Evolutionary conservation across 1,284 basidiomycete species (phyloP), one percentile per base, ranked within the genome.

Genomic region (Pisolithus thermaeus): DNA sequence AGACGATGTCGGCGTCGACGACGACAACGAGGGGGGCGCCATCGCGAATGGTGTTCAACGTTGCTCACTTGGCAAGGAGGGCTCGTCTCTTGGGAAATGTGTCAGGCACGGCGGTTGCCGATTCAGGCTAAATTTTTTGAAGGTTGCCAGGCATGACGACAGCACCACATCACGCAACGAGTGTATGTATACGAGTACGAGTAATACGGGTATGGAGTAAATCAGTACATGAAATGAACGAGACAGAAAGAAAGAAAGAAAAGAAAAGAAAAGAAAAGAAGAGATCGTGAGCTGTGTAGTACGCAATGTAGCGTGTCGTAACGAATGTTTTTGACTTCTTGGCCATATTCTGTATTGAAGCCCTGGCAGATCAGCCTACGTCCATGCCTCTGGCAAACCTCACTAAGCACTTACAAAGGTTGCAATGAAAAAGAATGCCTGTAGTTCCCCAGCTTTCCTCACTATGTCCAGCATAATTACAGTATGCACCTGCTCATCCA

Each of bases 11-110:
- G 37, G 37, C 37, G 20, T n/a, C 41, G 43, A 35, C 43, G 80
- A 78, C 72, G 79, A 78, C 72, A 78, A 75, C 71, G 80, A 75
- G 68, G 72, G 61, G 54, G 85, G 84, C 68, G 85, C 80, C 84
- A 86, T 87, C 73, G 70, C 65, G 69, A 68, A 43, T 32, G 18
- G n/a, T 39, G 38, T 18, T 22, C 38, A 9, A 38, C 5, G 16
- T 20, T 20, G 20, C 9, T 20, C 7, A n/a, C 37, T 18, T 18
- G 22, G 27, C 27, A 27, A 42, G 4, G 7, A 30, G 12, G 11
- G 16, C 16, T 43, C 16, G 25, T 23, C 23, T 4, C 12, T 41
- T 41, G 20, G 39, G 39, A 41, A 41, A 12, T 23, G 39, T 12
- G 39, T 41, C 20, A 41, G 16, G 42, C n/a, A 39, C 38, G 38